Conservation (phyloP, 257 asterid species). For the Jasminum sambac region DNA sequence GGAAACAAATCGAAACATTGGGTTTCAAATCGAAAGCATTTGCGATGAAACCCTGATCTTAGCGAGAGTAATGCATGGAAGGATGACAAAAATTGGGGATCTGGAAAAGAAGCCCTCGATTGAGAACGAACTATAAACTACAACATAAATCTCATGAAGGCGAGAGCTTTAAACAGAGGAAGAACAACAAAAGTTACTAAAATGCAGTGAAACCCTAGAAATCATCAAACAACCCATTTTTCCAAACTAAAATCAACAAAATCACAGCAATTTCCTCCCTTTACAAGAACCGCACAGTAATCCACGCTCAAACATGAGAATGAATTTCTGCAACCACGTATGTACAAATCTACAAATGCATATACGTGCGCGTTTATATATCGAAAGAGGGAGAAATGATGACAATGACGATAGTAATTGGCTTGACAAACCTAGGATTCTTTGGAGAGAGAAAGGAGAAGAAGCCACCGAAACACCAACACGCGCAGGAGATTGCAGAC, state of each 20-base stretch:
- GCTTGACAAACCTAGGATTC: slow-evolving; percentile 35
- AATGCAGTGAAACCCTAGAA: slow-evolving; percentile 30
- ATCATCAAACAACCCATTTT: slow-evolving; percentile 28
- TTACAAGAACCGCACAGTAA: slow-evolving; percentile 18
- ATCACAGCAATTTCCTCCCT: slow-evolving; percentile 27
- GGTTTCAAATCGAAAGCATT: slow-evolving; percentile 38
- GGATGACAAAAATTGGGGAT: slow-evolving; percentile 37
- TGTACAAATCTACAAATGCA: slow-evolving; percentile 25
- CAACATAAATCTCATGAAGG: slow-evolving; percentile 27
- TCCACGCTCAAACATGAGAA: neutral
- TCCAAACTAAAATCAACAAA: slow-evolving; percentile 17
- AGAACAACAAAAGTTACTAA: slow-evolving; percentile 17
- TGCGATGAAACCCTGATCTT: slow-evolving; percentile 29
- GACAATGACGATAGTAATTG: neutral
- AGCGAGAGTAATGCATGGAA: slow-evolving; percentile 11
- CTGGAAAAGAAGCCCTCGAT: slow-evolving; percentile 27
- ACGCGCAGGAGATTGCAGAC: slow-evolving; percentile 38
- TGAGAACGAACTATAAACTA: slow-evolving; percentile 20
- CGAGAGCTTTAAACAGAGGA: slow-evolving; percentile 29
- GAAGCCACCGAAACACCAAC: slow-evolving; percentile 24
- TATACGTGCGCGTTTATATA: slow-evolving; percentile 18
- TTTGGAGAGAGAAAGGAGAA: slow-evolving; percentile 11
- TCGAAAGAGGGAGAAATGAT: slow-evolving; percentile 24
- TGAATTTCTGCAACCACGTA: slow-evolving; percentile 19
- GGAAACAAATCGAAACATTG: slow-evolving; percentile 22